Conservation (phyloP, 306 rosid species). For the Erythrophleum fordii region DNA sequence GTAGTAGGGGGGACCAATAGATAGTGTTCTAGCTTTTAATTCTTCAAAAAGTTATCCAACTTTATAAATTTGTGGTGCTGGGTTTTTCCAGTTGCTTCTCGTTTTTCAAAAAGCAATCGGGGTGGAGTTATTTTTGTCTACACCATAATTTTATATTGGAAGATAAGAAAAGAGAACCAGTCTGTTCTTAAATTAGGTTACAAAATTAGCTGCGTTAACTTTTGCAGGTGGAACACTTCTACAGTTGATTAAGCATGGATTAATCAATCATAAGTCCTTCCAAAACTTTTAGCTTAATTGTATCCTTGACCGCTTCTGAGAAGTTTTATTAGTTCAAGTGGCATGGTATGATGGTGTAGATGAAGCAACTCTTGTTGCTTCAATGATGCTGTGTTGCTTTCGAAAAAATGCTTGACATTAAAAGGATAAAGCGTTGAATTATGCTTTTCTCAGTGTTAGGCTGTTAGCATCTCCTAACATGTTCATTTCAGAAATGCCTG, state of each 20-base stretch:
- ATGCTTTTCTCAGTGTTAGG: not conserved
- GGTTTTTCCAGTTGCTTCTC: conserved; percentile 31
- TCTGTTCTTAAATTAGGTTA: conserved; percentile 24
- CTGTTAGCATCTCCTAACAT: no score
- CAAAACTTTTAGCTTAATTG: not conserved
- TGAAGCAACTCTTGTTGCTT: not conserved
- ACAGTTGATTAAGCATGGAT: conserved; percentile 2
- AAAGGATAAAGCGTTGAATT: not conserved
- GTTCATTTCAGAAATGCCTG: conserved; percentile 34
- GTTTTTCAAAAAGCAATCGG: conserved; percentile 21
- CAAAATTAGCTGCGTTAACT: conserved; percentile 36
- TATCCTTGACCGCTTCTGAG: not conserved
- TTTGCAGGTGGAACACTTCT: conserved; percentile 27
- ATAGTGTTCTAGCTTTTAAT: conserved; percentile 17
- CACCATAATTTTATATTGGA: conserved; percentile 11
- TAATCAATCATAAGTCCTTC: not conserved
- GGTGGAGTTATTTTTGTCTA: conserved; percentile 39
- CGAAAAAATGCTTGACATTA: not conserved
- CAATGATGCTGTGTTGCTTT: not conserved
- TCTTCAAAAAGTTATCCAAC: conserved; percentile 52
- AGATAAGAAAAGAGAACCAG: not conserved
- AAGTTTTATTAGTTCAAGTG: conserved; percentile 18
- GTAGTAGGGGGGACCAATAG: not conserved
- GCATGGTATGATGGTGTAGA: not conserved
- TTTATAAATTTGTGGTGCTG: conserved; percentile 49